These are phyloP conservation scores for Puccinia novopanici DNA, from an alignment of 1,284 basidiomycete species.

Conservation along the genomic window DNA sequence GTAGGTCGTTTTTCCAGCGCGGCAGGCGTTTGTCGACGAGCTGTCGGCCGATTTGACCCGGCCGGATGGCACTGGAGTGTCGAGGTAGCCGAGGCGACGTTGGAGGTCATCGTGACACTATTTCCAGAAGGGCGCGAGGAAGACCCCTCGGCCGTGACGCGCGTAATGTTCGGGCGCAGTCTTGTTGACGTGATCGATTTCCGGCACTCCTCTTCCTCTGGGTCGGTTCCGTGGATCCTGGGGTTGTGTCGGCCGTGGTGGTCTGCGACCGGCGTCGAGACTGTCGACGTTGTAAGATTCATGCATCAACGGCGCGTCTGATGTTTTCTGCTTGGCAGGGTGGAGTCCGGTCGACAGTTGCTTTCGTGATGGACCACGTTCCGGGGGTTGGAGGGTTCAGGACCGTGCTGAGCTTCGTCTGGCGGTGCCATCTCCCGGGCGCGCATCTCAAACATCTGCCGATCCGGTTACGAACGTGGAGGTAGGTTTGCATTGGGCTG, in stretches of 20 bases:
- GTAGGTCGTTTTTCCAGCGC: slow-evolving; percentile 53
- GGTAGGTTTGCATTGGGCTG: slow-evolving; percentile 26
- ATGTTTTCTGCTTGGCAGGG: slow-evolving; percentile 17
- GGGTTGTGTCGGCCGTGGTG: not conserved
- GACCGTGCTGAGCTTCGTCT: not conserved
- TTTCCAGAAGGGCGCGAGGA: slow-evolving; percentile 90
- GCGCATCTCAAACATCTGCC: slow-evolving; percentile 38
- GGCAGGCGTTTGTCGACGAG: slow-evolving; percentile 56
- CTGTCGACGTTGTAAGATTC: slow-evolving; percentile 48
- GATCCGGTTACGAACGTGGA: slow-evolving; percentile 24
- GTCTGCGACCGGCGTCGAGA: slow-evolving; percentile 6
- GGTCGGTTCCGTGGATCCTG: slow-evolving; percentile 4
- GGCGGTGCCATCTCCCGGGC: not conserved
- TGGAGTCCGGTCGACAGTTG: not conserved
- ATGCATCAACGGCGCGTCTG: slow-evolving; percentile 39
- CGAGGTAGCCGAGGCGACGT: slow-evolving; percentile 81
- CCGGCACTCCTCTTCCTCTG: not conserved
- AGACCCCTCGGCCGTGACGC: slow-evolving; percentile 63
- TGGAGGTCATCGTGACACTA: slow-evolving; percentile 86
- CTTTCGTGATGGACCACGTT: not conserved
- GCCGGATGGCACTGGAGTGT: slow-evolving; percentile 53
- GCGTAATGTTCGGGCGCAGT: slow-evolving; percentile 58
- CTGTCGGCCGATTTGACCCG: slow-evolving; percentile 16
- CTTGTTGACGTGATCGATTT: slow-evolving; percentile 26
- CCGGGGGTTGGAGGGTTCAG: not conserved